Percentiles rank a stretch among this genome's conserved stretches.
Evolutionary conservation across 441 rosid species (phyloP).

Genomic region (Erodium trifolium): DNA sequence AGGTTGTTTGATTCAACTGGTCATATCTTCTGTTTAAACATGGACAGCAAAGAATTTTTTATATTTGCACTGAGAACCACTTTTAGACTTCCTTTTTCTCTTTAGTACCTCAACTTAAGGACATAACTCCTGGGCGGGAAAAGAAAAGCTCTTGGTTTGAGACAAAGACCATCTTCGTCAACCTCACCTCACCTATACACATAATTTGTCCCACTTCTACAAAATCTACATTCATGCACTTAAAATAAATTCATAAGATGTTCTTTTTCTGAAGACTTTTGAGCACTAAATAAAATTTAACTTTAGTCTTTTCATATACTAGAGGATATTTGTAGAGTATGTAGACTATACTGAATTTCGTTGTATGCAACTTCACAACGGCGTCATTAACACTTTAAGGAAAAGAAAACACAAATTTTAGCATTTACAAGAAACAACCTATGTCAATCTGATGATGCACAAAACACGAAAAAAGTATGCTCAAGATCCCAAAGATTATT

Average conservation of each 20-base stretch:
- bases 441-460: neutral
- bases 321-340: neutral
- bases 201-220: neutral
- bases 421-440: neutral
- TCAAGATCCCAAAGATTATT: conserved; percentile 19
- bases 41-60: neutral
- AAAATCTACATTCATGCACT: neutral
- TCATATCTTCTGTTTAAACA: neutral
- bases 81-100: neutral
- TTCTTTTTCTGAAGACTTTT: neutral
- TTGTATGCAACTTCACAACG: neutral
- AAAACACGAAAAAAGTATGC: conserved; percentile 9
- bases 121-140: neutral
- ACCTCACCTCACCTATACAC: neutral
- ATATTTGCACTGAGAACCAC: neutral
- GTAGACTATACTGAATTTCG: neutral
- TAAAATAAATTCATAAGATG: neutral
- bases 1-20: neutral
- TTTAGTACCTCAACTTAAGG: neutral
- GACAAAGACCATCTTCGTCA: neutral
- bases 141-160: neutral
- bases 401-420: neutral
- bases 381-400: neutral
- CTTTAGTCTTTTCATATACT: neutral
- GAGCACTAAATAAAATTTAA: neutral